Conservation (phyloP, 2,329 filamentous ascomycete species). For the Boeremia lycopersici region DNA sequence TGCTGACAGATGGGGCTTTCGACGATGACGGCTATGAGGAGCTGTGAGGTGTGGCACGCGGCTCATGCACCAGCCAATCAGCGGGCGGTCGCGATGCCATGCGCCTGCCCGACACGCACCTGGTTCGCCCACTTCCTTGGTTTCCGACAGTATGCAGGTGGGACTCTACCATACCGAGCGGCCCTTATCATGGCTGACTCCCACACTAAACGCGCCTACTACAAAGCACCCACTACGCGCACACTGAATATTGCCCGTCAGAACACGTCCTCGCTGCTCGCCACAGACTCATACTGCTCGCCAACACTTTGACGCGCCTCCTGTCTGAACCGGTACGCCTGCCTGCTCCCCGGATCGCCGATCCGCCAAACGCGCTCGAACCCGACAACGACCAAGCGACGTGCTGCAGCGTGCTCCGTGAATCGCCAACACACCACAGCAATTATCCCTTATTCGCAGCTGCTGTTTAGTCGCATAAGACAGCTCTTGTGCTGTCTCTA, state of each 20-base stretch:
- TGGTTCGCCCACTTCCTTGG: constrained; percentile 15
- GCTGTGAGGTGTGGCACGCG: constrained; percentile 8
- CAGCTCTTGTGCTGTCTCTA: constrained; percentile 29
- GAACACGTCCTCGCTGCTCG: constrained; percentile 6
- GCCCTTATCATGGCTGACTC: constrained; percentile 19
- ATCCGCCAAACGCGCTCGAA: constrained; percentile 27
- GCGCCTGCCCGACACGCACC: constrained; percentile 16
- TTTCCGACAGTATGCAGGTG: constrained; percentile 12
- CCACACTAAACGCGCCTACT: constrained; percentile 10
- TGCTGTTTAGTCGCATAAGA: constrained; percentile 24
- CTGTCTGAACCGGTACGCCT: constrained; percentile 11
- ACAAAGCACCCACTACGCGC: constrained; percentile 16
- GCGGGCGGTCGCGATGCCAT: constrained; percentile 7
- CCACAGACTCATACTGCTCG: constrained; percentile 5
- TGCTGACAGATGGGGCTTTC: constrained; percentile 14
- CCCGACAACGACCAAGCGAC: constrained; percentile 12
- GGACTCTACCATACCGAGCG: constrained; percentile 7
- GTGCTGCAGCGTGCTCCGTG: constrained; percentile 39
- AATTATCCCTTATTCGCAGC: constrained; percentile 21
- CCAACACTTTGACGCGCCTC: constrained; percentile 13
- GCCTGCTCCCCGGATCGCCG: constrained; percentile 29
- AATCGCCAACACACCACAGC: constrained; percentile 23
- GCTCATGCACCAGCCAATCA: constrained; percentile 8
- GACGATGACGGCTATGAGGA: constrained; percentile 14
- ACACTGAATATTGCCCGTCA: constrained; percentile 17